phyloP scores from a whole-genome alignment of 768 basidiomycete species.

The Scleroderma bovista region DNA sequence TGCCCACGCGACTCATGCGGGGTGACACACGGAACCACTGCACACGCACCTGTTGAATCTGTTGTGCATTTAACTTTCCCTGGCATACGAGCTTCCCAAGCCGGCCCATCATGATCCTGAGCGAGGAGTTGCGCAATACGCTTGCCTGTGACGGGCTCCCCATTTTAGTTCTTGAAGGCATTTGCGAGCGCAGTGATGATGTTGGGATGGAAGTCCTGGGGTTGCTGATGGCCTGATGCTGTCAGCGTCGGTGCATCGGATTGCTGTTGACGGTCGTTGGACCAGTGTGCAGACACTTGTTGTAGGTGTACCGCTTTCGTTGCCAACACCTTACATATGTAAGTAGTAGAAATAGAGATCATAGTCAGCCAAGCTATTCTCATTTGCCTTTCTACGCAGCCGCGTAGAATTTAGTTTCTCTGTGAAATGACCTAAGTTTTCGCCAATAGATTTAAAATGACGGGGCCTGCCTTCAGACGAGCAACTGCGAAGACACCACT shows the following conservation, averaged over 20 bases:
- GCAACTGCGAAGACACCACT: not conserved
- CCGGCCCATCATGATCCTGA: too few relatives aligned
- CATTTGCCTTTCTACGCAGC: too few relatives aligned
- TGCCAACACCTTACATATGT: too few relatives aligned
- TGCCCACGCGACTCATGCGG: not conserved
- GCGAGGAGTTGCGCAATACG: slow-evolving; percentile 60
- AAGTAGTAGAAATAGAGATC: too few relatives aligned
- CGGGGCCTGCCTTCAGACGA: not conserved
- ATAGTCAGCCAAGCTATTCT: too few relatives aligned
- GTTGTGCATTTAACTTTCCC: slow-evolving; percentile 63
- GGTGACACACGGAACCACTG: not conserved
- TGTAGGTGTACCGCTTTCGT: too few relatives aligned
- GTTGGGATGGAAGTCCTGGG: slow-evolving; percentile 32
- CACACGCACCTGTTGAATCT: slow-evolving; percentile 63
- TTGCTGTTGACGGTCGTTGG: too few relatives aligned
- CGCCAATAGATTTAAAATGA: too few relatives aligned
- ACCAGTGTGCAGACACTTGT: too few relatives aligned
- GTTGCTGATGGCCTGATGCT: slow-evolving; percentile 14
- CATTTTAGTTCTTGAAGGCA: slow-evolving; percentile 61
- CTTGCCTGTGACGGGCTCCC: slow-evolving; percentile 57
- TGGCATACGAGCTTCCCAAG: slow-evolving; percentile 65
- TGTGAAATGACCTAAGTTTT: not conserved
- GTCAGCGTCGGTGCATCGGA: too few relatives aligned
- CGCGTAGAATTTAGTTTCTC: too few relatives aligned
- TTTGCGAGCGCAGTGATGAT: too few relatives aligned